Conservation (phyloP, 768 basidiomycete genomes). For the Dentipellis sp. region DNA sequence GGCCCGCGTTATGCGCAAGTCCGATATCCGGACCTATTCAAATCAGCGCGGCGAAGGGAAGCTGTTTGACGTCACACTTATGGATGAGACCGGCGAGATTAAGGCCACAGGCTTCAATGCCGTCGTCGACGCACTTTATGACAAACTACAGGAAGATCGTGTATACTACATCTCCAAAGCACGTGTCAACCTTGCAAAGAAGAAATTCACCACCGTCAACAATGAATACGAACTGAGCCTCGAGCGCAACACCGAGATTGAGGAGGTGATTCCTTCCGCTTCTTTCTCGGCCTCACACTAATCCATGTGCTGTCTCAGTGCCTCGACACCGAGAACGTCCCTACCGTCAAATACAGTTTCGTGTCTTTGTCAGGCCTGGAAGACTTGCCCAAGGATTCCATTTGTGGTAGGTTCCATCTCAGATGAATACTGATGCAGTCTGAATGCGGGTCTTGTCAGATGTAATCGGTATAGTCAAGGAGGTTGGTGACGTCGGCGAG, state of each 20-base stretch:
- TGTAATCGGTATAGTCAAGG: slow-evolving; percentile 81
- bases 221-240: slow-evolving; percentile 92
- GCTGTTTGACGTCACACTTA: slow-evolving; percentile 83
- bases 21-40: slow-evolving; percentile 83
- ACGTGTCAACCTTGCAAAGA: slow-evolving; percentile 91
- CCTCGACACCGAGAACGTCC: slow-evolving; percentile 65
- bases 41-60: slow-evolving; percentile 91
- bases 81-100: slow-evolving; percentile 94
- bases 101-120: slow-evolving; percentile 86
- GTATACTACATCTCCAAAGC: slow-evolving; percentile 90
- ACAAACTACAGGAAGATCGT: slow-evolving; percentile 83
- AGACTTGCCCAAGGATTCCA: slow-evolving; percentile 65
- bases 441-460: slow-evolving; percentile 35
- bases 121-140: slow-evolving; percentile 73
- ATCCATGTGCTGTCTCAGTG: slow-evolving; percentile 43
- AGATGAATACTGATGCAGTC: no score
- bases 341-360: slow-evolving; percentile 81
- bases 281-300: slow-evolving; percentile 10
- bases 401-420: slow-evolving; percentile 49
- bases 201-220: slow-evolving; percentile 82
- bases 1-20: slow-evolving; percentile 84
- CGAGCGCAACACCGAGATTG: slow-evolving; percentile 77
- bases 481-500: slow-evolving; percentile 55
- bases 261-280: slow-evolving; percentile 44
- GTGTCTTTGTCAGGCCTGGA: slow-evolving; percentile 54